Evolutionary conservation across 768 basidiomycete species (phyloP), one percentile per base, ranked within the genome.

Genomic region (Dioszegia hungarica): DNA sequence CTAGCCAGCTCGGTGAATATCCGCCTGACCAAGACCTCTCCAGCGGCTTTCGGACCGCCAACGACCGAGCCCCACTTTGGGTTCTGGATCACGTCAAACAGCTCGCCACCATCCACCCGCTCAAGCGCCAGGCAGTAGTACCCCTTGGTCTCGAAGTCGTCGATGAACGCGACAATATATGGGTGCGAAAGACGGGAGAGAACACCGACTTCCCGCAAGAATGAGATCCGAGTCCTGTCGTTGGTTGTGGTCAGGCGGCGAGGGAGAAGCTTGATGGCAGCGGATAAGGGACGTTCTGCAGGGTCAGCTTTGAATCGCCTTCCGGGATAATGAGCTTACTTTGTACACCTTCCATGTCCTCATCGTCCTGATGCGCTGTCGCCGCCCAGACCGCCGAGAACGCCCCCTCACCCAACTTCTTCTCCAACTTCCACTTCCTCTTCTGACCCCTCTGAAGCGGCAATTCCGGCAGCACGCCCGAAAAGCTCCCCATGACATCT

Each of bases 111-210:
- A 0, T 80, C 77, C 2, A 89, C 75, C 66, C 84, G 84, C 24
- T 89, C 88, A 5, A 94, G 79, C 1, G 89, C 86, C 44, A 92
- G 82, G 57, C 87, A 83, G 71, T 91, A 87, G 69, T 88, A 84
- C 0, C 84, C 80, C 3, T 82, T 78, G 0, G 87, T 87, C 11
- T 86, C 83, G 72, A 91, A 84, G 53, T 85, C 83, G 28, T 84
- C 80, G 8, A 88, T 79, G 53, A 86, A 82, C 0, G 84, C 81
- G 0, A 89, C 85, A 62, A 92, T 87, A 39, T 85, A 84, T 0
- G 88, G 88, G 70, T 90, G 89, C 5, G 84, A 85, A 56, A 90
- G 85, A 67, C 88, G 86, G 77, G 85, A 81, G n/a, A 91, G 77
- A 3, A 92, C 85, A 69, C 89, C 87, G 15, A 89, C 89, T 77